Evolutionary conservation across 805 yeast genomes (phyloP).

Genomic region (Ogataea pilisensis): DNA sequence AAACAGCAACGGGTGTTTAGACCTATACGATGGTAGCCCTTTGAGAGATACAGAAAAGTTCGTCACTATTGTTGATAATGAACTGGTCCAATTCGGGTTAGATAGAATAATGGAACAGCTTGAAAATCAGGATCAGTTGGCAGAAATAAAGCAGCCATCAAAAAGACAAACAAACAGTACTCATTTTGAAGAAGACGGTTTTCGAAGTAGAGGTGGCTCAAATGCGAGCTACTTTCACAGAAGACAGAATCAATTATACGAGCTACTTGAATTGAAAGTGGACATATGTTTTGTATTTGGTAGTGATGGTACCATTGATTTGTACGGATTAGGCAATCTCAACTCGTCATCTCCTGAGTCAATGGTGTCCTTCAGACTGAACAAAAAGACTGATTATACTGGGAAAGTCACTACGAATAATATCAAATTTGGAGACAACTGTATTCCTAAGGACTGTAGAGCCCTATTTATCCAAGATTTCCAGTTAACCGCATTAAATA

Average conservation of each 20-base stretch:
- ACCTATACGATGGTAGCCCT: slow-evolving; percentile 24
- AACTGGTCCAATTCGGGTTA: slow-evolving; percentile 29
- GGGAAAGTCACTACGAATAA: slow-evolving; percentile 13
- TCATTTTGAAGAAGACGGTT: not conserved
- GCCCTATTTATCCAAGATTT: slow-evolving; percentile 24
- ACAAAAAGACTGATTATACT: slow-evolving; percentile 14
- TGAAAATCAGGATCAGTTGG: slow-evolving; percentile 11
- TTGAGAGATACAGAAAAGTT: slow-evolving; percentile 15
- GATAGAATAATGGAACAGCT: slow-evolving; percentile 16
- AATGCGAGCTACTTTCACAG: slow-evolving; percentile 6
- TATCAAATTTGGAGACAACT: slow-evolving; percentile 23
- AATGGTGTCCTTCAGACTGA: slow-evolving; percentile 38
- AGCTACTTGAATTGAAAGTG: slow-evolving; percentile 23
- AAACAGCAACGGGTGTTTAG: slow-evolving; percentile 51
- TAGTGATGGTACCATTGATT: slow-evolving; percentile 35
- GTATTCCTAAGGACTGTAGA: slow-evolving; percentile 29
- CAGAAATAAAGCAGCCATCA: not conserved
- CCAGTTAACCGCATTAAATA: slow-evolving; percentile 9
- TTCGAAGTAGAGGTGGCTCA: slow-evolving; percentile 18
- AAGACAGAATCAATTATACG: slow-evolving; percentile 21
- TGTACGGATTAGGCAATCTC: slow-evolving; percentile 48
- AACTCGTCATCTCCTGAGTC: slow-evolving; percentile 44
- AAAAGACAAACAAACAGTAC: not conserved
- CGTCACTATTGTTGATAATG: slow-evolving; percentile 36
- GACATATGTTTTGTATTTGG: slow-evolving; percentile 43